Evolutionary conservation across 2,329 filamentous ascomycete species (phyloP).

Genomic region (Aspergillus quadricinctus): DNA sequence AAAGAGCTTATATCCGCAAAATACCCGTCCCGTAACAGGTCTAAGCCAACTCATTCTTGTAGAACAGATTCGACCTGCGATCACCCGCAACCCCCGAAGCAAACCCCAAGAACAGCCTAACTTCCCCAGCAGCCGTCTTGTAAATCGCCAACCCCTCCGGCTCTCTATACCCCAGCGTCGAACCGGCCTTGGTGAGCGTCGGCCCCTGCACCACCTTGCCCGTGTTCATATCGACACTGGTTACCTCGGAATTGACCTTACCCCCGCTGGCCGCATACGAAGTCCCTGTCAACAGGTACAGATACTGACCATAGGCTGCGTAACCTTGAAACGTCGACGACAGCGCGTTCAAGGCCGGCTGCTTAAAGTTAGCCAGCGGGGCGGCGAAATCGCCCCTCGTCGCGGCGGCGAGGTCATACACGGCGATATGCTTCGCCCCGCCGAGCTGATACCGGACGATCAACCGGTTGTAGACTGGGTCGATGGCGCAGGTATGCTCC

Average conservation of each 20-base stretch:
- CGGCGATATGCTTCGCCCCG: conserved; percentile 14
- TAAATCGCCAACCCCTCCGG: conserved; percentile 21
- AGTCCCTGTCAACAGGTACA: conserved; percentile 15
- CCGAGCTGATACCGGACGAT: conserved; percentile 14
- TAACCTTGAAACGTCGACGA: conserved; percentile 14
- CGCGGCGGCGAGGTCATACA: conserved; percentile 12
- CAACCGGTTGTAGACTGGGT: conserved; percentile 13
- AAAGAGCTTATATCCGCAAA: neutral
- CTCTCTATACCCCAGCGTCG: conserved; percentile 16
- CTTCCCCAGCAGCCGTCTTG: conserved; percentile 14
- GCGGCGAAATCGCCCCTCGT: conserved; percentile 13
- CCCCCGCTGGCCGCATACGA: conserved; percentile 12
- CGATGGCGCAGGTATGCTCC: conserved; percentile 16
- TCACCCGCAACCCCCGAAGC: conserved; percentile 16
- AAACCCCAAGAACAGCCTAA: conserved; percentile 19
- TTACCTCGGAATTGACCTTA: conserved; percentile 15
- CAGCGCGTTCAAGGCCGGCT: conserved; percentile 7
- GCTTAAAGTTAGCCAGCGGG: conserved; percentile 12
- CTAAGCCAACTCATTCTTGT: conserved; percentile 16
- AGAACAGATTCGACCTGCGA: conserved; percentile 17
- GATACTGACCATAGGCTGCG: conserved; percentile 14
- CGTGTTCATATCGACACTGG: conserved; percentile 16
- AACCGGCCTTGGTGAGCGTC: conserved; percentile 15
- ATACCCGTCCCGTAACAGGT: too few species aligned
- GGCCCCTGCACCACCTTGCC: conserved; percentile 17